phyloP scores from a whole-genome alignment of 139 green algal species.

The Zygnema circumcarinatum region DNA sequence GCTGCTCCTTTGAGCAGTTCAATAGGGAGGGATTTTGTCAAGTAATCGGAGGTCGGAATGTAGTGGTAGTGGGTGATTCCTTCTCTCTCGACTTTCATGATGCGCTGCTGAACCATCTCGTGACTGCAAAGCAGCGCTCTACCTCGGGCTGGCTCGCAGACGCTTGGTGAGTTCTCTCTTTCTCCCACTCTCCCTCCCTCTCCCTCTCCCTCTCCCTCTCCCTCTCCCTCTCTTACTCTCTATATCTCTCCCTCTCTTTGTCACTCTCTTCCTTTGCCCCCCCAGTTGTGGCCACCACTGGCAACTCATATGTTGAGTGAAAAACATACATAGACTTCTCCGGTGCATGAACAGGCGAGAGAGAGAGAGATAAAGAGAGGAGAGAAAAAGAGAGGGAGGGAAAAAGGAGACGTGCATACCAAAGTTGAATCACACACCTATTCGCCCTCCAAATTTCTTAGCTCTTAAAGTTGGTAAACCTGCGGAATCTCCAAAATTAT shows the following conservation, averaged over 20 bases:
- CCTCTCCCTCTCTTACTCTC: neutral
- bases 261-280: neutral
- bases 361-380: neutral
- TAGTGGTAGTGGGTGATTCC: conserved; percentile 32
- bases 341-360: neutral
- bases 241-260: neutral
- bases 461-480: too few species aligned
- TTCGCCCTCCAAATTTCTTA: too few species aligned
- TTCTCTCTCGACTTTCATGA: conserved; percentile 19
- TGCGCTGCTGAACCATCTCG: conserved; percentile 6
- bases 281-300: neutral
- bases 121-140: neutral
- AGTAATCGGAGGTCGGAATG: conserved; percentile 6
- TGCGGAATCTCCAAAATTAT: too few species aligned
- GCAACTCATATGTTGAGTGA: too few species aligned
- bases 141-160: neutral
- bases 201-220: neutral
- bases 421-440: too few species aligned
- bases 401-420: too few species aligned
- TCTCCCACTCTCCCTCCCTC: neutral
- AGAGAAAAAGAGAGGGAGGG: neutral
- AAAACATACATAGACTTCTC: neutral
- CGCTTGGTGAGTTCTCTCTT: conserved; percentile 20
- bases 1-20: conserved; percentile 24
- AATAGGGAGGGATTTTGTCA: conserved; percentile 20